Evolutionary conservation across 1,284 basidiomycete genomes (phyloP).

Genomic region (Mrakiaceae sp.): DNA sequence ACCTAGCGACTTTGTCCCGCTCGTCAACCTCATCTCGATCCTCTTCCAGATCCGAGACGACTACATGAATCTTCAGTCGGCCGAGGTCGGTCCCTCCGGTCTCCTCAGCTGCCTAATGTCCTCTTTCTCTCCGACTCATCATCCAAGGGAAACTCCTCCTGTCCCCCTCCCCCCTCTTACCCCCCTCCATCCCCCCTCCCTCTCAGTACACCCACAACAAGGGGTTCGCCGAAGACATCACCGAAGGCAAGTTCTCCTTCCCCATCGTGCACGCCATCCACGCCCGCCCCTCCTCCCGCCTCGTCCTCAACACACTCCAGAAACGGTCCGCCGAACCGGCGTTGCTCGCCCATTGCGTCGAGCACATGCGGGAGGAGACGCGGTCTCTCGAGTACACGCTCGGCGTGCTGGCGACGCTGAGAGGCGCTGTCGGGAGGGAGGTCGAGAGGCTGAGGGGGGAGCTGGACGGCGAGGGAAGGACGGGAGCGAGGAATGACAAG

Average conservation of each 20-base stretch:
- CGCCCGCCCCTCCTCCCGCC: conserved; percentile 57
- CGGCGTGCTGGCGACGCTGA: conserved; percentile 47
- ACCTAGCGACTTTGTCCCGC: conserved; percentile 70
- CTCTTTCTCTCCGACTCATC: not conserved
- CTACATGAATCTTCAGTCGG: conserved; percentile 87
- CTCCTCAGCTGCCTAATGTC: not conserved
- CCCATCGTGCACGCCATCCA: conserved; percentile 82
- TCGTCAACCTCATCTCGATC: conserved; percentile 88
- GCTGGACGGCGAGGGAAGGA: not conserved
- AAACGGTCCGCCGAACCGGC: conserved; percentile 70
- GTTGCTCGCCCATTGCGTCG: conserved; percentile 65
- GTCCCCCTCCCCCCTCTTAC: not conserved
- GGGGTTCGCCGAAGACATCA: conserved; percentile 87
- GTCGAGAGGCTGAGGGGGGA: conserved; percentile 27
- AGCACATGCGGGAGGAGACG: conserved; percentile 59
- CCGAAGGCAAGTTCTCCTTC: conserved; percentile 94
- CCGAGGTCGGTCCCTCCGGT: conserved; percentile 45
- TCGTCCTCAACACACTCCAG: conserved; percentile 76
- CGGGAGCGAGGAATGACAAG: conserved; percentile 22
- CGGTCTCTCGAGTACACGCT: conserved; percentile 66
- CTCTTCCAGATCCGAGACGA: conserved; percentile 96
- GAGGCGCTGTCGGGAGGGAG: conserved; percentile 34
- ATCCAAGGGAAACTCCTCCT: not conserved
- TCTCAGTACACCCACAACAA: conserved; percentile 76
- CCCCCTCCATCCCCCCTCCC: not conserved